These are phyloP conservation scores for Acanthamoeba culbertsoni DNA, from an alignment of 208 protist species.

Conservation along the genomic window DNA sequence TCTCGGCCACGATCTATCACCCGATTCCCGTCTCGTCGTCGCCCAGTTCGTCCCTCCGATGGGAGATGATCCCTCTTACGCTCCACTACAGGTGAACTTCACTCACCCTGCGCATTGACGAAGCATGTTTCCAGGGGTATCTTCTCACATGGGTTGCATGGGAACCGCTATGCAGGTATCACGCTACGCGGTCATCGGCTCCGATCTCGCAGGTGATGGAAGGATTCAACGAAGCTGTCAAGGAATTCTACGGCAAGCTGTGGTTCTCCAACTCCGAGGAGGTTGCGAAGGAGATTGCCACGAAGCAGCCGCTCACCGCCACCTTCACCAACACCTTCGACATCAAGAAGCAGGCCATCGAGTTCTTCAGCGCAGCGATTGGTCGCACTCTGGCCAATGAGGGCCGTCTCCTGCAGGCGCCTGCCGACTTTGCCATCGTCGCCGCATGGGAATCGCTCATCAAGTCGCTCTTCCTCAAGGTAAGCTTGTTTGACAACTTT, in stretches of 20 bases:
- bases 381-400: conserved; percentile 44
- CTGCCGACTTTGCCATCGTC: conserved; percentile 83
- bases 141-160: too few relatives aligned
- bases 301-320: conserved; percentile 21
- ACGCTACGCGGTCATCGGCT: conserved; percentile 56
- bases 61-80: conserved; percentile 46
- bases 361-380: conserved; percentile 74
- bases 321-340: conserved; percentile 46
- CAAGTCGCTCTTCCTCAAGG: conserved; percentile 71
- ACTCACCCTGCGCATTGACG: too few relatives aligned
- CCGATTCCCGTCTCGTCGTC: conserved; percentile 24
- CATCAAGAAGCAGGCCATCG: conserved; percentile 70
- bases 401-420: conserved; percentile 61
- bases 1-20: conserved; percentile 27
- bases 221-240: conserved; percentile 66
- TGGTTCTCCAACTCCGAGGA: conserved; percentile 75
- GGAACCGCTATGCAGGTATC: conserved; percentile 63
- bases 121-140: too few relatives aligned
- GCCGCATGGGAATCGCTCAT: conserved; percentile 80
- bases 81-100: not conserved
- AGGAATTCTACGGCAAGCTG: conserved; percentile 79
- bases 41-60: not conserved
- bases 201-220: conserved; percentile 76
- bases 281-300: not conserved
- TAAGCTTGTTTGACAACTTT: not conserved